Evolutionary conservation across 2,329 filamentous ascomycete genomes (phyloP).

Genomic region (Cytospora piceae): DNA sequence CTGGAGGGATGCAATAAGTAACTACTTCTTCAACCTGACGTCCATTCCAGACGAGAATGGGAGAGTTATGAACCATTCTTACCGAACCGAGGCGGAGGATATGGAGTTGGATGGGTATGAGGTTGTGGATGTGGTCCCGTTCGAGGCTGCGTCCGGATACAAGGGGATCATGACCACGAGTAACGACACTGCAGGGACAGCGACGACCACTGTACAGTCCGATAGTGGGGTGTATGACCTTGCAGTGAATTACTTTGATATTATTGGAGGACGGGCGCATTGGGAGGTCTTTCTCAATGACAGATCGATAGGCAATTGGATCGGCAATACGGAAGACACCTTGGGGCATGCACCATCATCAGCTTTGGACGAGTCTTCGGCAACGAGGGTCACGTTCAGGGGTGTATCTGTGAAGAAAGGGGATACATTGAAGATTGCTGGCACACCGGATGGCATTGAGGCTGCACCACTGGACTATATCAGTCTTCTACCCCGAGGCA

Average conservation of each 20-base stretch:
- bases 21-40: conserved; percentile 66
- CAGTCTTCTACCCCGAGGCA: conserved; percentile 60
- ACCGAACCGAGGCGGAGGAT: conserved; percentile 69
- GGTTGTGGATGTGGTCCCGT: conserved; percentile 56
- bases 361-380: conserved; percentile 69
- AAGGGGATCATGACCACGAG: conserved; percentile 58
- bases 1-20: conserved; percentile 69
- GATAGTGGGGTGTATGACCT: conserved; percentile 62
- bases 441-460: conserved; percentile 62
- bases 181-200: conserved; percentile 56
- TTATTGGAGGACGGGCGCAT: conserved; percentile 59
- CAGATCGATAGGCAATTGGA: conserved; percentile 58
- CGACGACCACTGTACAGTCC: conserved; percentile 50
- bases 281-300: conserved; percentile 61
- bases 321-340: conserved; percentile 60
- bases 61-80: conserved; percentile 64
- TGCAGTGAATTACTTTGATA: conserved; percentile 69
- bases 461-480: conserved; percentile 70
- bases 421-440: conserved; percentile 58
- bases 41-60: conserved; percentile 59
- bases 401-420: conserved; percentile 54
- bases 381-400: conserved; percentile 63
- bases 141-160: conserved; percentile 61
- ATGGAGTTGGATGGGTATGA: conserved; percentile 66
- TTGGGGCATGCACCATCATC: conserved; percentile 62